phyloP scores from a whole-genome alignment of 805 yeast genomes.

The Saturnispora dispora region DNA sequence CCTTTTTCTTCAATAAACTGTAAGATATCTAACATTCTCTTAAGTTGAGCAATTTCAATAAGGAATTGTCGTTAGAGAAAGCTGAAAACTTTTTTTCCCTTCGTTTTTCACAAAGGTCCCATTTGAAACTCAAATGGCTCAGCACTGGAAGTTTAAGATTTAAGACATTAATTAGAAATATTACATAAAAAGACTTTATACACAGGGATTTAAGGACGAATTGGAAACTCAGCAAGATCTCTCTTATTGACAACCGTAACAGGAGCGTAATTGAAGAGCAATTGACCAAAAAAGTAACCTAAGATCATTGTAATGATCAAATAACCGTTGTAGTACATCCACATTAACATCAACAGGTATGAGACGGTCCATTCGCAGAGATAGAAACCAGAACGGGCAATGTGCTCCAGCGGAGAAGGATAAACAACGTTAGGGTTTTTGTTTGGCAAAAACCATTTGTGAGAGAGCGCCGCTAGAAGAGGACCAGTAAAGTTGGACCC shows the following conservation, averaged over 20 bases:
- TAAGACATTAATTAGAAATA: not conserved
- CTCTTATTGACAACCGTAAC: constrained; percentile 10
- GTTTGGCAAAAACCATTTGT: constrained; percentile 21
- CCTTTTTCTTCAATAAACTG: constrained; percentile 95
- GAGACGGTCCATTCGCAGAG: constrained; percentile 55
- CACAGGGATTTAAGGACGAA: constrained; percentile 1
- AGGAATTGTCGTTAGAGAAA: not conserved
- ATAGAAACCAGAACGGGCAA: constrained; percentile 40
- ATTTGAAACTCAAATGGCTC: not conserved
- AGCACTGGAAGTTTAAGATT: not conserved
- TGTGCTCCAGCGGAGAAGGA: constrained; percentile 43
- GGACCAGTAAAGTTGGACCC: constrained; percentile 18
- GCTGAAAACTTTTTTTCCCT: not conserved
- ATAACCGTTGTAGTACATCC: constrained; percentile 70
- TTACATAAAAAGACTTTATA: not conserved
- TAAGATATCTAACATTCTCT: constrained; percentile 77
- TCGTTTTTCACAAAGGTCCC: not conserved
- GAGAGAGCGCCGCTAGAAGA: constrained; percentile 19
- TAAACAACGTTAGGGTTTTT: constrained; percentile 13
- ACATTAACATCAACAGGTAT: constrained; percentile 59
- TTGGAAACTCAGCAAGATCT: constrained; percentile 6
- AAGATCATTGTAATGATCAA: constrained; percentile 52
- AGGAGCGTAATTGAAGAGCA: constrained; percentile 34
- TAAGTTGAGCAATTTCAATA: not conserved
- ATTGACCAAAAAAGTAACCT: constrained; percentile 52